Base-by-base conservation (phyloP, 768 basidiomycete species). In the Tulasnella sp. region DNA sequence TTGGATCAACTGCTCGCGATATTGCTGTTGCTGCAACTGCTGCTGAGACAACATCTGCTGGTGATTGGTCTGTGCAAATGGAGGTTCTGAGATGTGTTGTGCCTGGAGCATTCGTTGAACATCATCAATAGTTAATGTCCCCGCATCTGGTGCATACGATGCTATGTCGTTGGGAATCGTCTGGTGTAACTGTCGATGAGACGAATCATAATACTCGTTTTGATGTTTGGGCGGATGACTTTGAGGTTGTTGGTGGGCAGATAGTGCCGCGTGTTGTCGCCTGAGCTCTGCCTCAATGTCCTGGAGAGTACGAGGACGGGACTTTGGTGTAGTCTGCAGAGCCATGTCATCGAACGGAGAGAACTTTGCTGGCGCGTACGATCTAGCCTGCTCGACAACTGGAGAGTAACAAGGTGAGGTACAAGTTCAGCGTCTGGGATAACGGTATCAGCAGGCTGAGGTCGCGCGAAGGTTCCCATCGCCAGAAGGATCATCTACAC, bases 271-370 rank as follows among this genome's bases (percentile, higher is more conserved):
- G 15, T 38, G 34, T 15, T 38, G 34, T 5, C 51, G 30, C 49
- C 56, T 49, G n/a, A 59, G 88, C 70, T 92, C 89, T 2, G 82
- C 80, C 67, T 92, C 89, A 61, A 92, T 84, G 64, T 92, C 89
- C 64, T 87, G 83, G 26, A 91, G 68, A 0, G 87, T 89, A 19
- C 82, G 81, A 9, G 77, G 75, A 34, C 76, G 76, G 4, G 66
- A n/a, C 32, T 60, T 50, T 32, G 62, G 30, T 24, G 48, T 26
- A 27, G 24, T 29, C 3, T 47, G 41, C 43, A 29, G 26, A 2
- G 54, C 32, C n/a, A 54, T 32, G n/a, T 51, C 56, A 13, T 56
- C 43, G n/a, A 56, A 56, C 3, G 61, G 56, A 24, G 56, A 51
- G 42, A 62, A 53, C 19, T 52, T 51, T 32, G 47, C 51, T 26